Evolutionary conservation across 805 yeast genomes (phyloP), one percentile per base, ranked within the genome.

Genomic region (Candida wancherniae): DNA sequence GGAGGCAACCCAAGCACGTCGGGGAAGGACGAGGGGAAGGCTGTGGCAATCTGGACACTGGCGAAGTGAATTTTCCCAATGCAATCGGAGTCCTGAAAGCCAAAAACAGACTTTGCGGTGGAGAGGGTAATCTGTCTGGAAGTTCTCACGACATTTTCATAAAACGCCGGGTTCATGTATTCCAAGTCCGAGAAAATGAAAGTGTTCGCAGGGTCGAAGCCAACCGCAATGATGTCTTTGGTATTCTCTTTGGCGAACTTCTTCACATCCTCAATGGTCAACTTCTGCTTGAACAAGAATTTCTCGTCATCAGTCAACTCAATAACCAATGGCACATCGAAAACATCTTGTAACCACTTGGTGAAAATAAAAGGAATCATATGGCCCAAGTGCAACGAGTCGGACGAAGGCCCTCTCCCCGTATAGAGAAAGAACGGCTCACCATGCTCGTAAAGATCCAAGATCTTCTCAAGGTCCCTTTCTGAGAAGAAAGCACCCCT

Each of bases 291-390:
- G 73, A 92, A 92, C 50, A 92, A 62, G 58, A 92, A 92, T 67
- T 92, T 92, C 61, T 92, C 98, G 58, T 92, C 98, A 57, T 92
- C 98, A 3, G 97, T 88, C 61, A 86, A 64, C 61, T 92, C 97
- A 47, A 92, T 78, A 22, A 92, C 94, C 42, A 92, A 70, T 13
- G 98, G 97, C 37, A 77, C 96, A 55, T 92, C 97, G 57, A 92
- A 92, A 2, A 90, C 97, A 26, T 90, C 97, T 61, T 92, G 98
- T 50, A 92, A 71, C 97, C 97, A 92, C 61, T 88, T 87, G 34
- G 98, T 92, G 68, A 92, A 92, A 19, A 83, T 60, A 55, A 92
- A 92, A 11, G 98, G 98, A 39, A 88, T 74, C 87, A 90, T 80
- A 60, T 92, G 98, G 31, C 98, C 98, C 64, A 92, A 69, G 57